A percentile compares a stretch with the other conserved stretches of the same genome.
phyloP scores from a whole-genome alignment of 2,329 filamentous ascomycete genomes.

The Beauveria sp. region DNA sequence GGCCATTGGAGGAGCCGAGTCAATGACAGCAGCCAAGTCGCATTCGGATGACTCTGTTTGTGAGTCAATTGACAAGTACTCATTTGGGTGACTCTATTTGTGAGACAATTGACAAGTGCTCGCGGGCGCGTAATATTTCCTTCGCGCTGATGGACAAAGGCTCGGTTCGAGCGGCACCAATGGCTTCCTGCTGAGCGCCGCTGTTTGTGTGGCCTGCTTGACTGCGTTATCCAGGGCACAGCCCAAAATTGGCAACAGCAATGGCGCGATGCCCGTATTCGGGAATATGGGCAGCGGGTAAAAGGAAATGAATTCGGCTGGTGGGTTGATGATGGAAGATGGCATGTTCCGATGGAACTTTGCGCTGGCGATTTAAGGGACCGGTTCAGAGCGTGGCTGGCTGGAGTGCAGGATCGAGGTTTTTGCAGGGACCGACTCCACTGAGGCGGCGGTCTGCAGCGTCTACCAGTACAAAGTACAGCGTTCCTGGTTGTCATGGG shows the following conservation, averaged over 20 bases:
- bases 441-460: no score
- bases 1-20: neutral
- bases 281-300: neutral
- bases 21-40: neutral
- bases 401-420: no score
- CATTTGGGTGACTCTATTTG: neutral
- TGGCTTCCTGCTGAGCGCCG: neutral
- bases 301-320: neutral
- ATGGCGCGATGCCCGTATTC: neutral
- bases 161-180: neutral
- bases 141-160: neutral
- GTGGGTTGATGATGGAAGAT: neutral
- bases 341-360: neutral
- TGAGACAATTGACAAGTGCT: slow-evolving; percentile 2
- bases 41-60: neutral
- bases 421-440: no score
- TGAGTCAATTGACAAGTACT: slow-evolving; percentile 1
- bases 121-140: neutral
- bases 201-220: neutral
- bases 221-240: neutral
- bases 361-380: no score
- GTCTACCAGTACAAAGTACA: no score
- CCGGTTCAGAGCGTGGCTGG: no score
- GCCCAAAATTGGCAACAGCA: neutral
- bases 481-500: no score